Conservation (phyloP, 208 protist genomes). For the Zelonia costaricensis region DNA sequence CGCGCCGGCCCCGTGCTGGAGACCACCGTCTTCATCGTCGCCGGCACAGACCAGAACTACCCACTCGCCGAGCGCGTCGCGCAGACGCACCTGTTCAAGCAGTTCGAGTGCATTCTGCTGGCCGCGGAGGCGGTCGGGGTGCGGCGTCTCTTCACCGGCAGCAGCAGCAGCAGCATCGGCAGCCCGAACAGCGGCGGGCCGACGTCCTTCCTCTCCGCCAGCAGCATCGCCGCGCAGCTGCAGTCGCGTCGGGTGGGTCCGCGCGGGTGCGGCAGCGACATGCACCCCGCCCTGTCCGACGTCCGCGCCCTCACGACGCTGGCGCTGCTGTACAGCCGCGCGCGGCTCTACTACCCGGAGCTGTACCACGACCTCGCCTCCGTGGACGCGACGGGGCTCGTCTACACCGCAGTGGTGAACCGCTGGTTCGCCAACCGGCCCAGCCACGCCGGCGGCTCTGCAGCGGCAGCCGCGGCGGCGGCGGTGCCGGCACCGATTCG, state of each 20-base stretch:
- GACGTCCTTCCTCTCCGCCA: too few species aligned
- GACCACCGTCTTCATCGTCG: conserved; percentile 42
- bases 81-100: conserved; percentile 50
- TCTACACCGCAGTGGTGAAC: conserved; percentile 17
- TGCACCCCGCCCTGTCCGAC: conserved; percentile 3
- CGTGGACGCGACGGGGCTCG: conserved; percentile 13
- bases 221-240: too few species aligned
- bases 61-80: conserved; percentile 38
- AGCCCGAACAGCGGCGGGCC: neutral
- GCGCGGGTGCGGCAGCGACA: neutral
- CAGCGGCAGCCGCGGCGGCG: neutral
- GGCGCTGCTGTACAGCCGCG: conserved; percentile 16
- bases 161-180: neutral
- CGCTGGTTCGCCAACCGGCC: conserved; percentile 16
- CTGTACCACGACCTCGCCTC: conserved; percentile 43
- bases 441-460: conserved; percentile 9
- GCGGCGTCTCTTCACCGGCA: conserved; percentile 35
- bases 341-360: conserved; percentile 39
- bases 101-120: conserved; percentile 52
- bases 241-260: too few species aligned
- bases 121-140: conserved; percentile 50
- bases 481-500: neutral
- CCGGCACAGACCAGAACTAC: conserved; percentile 46
- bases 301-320: conserved; percentile 17
- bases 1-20: conserved; percentile 27